Conservation (phyloP, 2,329 filamentous ascomycete species). For the Penicillium olsonii region DNA sequence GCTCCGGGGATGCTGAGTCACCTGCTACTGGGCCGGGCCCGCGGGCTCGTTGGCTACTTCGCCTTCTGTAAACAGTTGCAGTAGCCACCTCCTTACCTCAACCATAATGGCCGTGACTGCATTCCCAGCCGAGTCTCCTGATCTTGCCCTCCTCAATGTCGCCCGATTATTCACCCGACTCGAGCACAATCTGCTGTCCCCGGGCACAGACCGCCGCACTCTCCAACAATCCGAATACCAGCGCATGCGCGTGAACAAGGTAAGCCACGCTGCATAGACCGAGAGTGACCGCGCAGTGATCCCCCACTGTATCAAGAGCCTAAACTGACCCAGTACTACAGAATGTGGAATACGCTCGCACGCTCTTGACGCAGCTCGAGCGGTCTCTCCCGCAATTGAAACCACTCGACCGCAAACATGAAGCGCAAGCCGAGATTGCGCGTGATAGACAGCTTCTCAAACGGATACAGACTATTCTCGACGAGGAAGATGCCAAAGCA, state of each 20-base stretch:
- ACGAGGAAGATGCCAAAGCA: constrained; percentile 32
- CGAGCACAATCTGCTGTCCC: constrained; percentile 46
- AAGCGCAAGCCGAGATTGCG: constrained; percentile 42
- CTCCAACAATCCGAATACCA: constrained; percentile 45
- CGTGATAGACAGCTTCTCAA: constrained; percentile 40
- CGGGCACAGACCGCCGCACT: constrained; percentile 37
- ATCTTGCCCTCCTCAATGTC: constrained; percentile 41
- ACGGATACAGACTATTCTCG: constrained; percentile 34
- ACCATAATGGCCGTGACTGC: constrained; percentile 18
- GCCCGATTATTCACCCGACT: constrained; percentile 46
- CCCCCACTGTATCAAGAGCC: no score
- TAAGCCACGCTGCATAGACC: constrained; percentile 16
- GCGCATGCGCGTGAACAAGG: constrained; percentile 44
- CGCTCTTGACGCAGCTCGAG: constrained; percentile 44
- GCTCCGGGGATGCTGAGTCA: constrained; percentile 13
- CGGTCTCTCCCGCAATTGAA: constrained; percentile 43
- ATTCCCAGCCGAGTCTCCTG: constrained; percentile 23
- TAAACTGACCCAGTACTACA: constrained; percentile 17
- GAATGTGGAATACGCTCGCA: constrained; percentile 50
- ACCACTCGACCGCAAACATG: constrained; percentile 39
- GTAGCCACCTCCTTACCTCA: not conserved
- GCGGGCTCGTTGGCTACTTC: not conserved
- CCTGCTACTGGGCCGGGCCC: not conserved
- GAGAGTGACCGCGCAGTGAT: accelerated
- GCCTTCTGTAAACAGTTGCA: not conserved